Evolutionary conservation across 108 stramenopile species (phyloP).

Genomic region (Nitzschia inconspicua): DNA sequence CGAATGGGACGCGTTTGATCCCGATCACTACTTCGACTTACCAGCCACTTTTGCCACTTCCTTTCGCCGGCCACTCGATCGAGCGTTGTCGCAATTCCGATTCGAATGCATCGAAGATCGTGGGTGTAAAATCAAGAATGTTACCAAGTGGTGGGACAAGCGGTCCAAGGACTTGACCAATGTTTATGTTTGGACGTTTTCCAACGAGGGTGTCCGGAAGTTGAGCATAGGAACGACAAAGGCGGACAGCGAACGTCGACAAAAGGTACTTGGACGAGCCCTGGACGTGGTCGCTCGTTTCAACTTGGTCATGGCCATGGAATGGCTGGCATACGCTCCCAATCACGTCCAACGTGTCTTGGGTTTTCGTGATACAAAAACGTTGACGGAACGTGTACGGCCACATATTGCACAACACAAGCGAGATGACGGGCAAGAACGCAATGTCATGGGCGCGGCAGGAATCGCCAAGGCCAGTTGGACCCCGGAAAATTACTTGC

Average conservation of each 20-base stretch:
- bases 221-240: conserved; percentile 13
- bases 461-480: conserved; percentile 72
- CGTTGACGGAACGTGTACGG: conserved; percentile 64
- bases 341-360: conserved; percentile 49
- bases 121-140: conserved; percentile 62
- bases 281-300: conserved; percentile 66
- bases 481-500: conserved; percentile 63
- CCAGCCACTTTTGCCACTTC: conserved; percentile 78
- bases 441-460: conserved; percentile 63
- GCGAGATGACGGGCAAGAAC: conserved; percentile 75
- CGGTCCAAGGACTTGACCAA: conserved; percentile 64
- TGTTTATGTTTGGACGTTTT: conserved; percentile 77
- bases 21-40: conserved; percentile 57
- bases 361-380: conserved; percentile 60
- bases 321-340: conserved; percentile 78
- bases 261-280: conserved; percentile 47
- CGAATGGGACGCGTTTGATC: conserved; percentile 78
- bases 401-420: conserved; percentile 68
- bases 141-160: conserved; percentile 65
- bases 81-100: conserved; percentile 82
- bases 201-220: conserved; percentile 35
- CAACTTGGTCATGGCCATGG: conserved; percentile 75
- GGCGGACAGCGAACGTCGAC: conserved; percentile 17
- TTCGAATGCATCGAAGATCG: conserved; percentile 84
- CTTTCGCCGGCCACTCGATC: conserved; percentile 73